Evolutionary conservation across 352 stramenopile genomes (phyloP), one percentile per base, ranked within the genome.

Genomic region (Pythium inflatum): DNA sequence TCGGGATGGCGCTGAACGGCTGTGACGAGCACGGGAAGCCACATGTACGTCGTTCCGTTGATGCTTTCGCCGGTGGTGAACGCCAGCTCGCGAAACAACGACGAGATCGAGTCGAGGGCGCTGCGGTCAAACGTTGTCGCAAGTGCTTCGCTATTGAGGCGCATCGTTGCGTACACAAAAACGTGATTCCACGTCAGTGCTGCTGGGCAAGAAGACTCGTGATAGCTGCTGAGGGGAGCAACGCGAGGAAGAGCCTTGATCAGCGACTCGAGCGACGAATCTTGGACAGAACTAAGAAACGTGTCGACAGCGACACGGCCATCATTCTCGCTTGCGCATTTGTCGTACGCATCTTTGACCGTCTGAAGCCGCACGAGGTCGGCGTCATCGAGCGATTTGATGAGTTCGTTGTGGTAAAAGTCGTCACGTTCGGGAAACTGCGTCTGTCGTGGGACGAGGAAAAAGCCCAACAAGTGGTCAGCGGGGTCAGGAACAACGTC

Each of bases 341-440:
- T 22, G 24, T 85, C 57, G 34, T 84, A 89, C 14, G 66, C 62
- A 8, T 30, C 20, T 9, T 81, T 71, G 0, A 80, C 62, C 22
- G 56, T 38, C 30, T 83, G 63, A 3, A 91, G 64, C 31, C 28
- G 45, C 2, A 25, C 48, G 5, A 83, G 72, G 2, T 77, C 71
- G 30, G 54, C 48, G 5, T 55, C 50, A 43, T 68, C 62, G 63
- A 91, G 75, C 4, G 80, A 77, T 2, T 64, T 54, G 49, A 89
- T 22, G 50, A 91, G 53, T 27, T 88, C 76, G 20, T 86, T 74
- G n/a, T 70, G 46, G 49, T 76, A 87, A 25, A 73, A 67, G 7
- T 80, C 76, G 34, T 91, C 79, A 22, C 71, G 73, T n/a, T 91
- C 83, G 0, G 76, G 78, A 38, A 91, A 86, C 57, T 91, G 83